Evolutionary conservation across 805 yeast species (phyloP).

Genomic region (Pichia rugopelliculosa): DNA sequence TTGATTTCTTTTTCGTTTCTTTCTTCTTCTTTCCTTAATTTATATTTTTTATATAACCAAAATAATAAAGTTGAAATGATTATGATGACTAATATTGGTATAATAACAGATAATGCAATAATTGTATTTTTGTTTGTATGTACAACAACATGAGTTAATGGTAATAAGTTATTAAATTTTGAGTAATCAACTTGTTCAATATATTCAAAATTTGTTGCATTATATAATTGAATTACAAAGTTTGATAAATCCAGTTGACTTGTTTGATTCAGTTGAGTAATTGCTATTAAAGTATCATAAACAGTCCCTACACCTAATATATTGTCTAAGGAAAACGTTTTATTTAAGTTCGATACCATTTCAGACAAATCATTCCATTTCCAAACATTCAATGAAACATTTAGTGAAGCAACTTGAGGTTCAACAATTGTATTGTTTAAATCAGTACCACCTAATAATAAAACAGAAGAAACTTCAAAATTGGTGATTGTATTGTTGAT

Average conservation of each 20-base stretch:
- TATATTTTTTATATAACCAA: slow-evolving; percentile 24
- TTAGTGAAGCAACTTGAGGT: slow-evolving; percentile 38
- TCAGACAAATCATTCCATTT: slow-evolving; percentile 31
- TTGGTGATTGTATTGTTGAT: slow-evolving; percentile 23
- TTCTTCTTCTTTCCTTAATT: slow-evolving; percentile 21
- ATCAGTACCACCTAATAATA: slow-evolving; percentile 58
- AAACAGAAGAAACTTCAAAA: slow-evolving; percentile 33
- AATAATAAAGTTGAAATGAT: slow-evolving; percentile 27
- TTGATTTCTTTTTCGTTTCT: slow-evolving; percentile 25
- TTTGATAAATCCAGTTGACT: slow-evolving; percentile 15
- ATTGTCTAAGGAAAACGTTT: slow-evolving; percentile 15
- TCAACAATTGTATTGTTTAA: slow-evolving; percentile 28
- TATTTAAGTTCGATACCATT: slow-evolving; percentile 18
- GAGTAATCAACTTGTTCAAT: slow-evolving; percentile 30
- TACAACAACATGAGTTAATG: slow-evolving; percentile 3
- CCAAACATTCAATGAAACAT: slow-evolving; percentile 37
- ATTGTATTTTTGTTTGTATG: slow-evolving; percentile 25
- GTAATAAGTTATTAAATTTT: slow-evolving; percentile 8
- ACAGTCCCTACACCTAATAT: slow-evolving; percentile 45
- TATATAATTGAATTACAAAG: slow-evolving; percentile 36
- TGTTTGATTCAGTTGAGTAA: slow-evolving; percentile 22
- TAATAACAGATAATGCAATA: slow-evolving; percentile 40
- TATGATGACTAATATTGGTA: slow-evolving; percentile 35
- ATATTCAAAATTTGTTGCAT: slow-evolving; percentile 30
- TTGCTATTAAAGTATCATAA: slow-evolving; percentile 42